Conservation (phyloP, 208 protist genomes). For the Trichomonas vaginalis region DNA sequence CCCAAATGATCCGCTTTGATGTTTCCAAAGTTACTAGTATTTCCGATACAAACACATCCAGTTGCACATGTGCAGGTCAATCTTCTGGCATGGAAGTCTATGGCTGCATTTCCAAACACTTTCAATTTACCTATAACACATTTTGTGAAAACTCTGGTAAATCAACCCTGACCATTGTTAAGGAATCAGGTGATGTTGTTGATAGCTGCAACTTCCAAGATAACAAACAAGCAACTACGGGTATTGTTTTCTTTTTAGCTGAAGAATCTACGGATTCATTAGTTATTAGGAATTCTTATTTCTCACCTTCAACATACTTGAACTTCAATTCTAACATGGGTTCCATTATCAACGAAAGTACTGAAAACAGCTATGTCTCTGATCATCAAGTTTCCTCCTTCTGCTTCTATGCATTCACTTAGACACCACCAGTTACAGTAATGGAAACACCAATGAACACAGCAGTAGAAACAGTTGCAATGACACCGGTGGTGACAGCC, state of each 20-base stretch:
- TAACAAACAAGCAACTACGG: not conserved
- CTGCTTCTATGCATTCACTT: not conserved
- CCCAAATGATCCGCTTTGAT: not conserved
- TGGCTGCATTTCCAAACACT: not conserved
- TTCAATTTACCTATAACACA: not conserved
- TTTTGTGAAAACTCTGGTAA: not conserved
- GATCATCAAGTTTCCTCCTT: not conserved
- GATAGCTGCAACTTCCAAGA: not conserved
- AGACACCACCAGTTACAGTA: not conserved
- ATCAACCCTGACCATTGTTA: not conserved
- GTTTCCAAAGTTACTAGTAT: not conserved
- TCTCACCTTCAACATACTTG: not conserved
- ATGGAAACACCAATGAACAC: not conserved
- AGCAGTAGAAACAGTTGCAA: not conserved
- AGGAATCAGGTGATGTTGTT: not conserved
- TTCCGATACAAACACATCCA: not conserved
- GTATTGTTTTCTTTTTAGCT: not conserved
- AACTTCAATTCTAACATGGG: not conserved
- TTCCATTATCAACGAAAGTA: not conserved
- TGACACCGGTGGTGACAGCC: not conserved
- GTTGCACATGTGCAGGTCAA: not conserved
- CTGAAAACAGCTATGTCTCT: not conserved
- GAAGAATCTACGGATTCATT: not conserved
- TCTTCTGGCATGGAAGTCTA: not conserved
- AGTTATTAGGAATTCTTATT: not conserved